Evolutionary conservation across 768 basidiomycete genomes (phyloP), one percentile per base, ranked within the genome.

Genomic region (Lepiota venenata): DNA sequence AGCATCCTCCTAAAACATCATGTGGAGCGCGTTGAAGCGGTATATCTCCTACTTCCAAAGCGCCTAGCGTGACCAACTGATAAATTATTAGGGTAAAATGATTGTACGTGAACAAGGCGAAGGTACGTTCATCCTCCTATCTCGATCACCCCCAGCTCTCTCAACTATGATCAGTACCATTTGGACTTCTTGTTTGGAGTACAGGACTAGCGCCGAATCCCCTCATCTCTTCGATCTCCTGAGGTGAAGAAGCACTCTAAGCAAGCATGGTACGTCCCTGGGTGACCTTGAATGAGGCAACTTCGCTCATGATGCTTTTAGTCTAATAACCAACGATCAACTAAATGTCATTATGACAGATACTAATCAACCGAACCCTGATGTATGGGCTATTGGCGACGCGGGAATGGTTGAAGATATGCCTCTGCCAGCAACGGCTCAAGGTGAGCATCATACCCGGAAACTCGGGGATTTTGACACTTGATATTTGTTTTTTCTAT

Each of bases 121-220:
- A 80, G 83, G 87, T 85, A 35, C 21, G 16, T 56, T 38, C 58
- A 51, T 58, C 36, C 40, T 27, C 22, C 47, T 42, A 39, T 60
- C 41, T 11, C 48, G 25, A 9, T 18, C 15, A 14, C 15, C 10
- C 7, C 20, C 36, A 48, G 52, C 47, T 45, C 43, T 15, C 10
- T 56, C 4, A 49, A 43, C 12, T 25, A 27, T 29, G 37, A 56
- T 11, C 56, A 91, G 91, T 91, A 36, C 84, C 82, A 5, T 90
- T 87, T 66, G 91, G 93, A 21, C 72, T 94, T 18, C 78, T 91
- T 10, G 90, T 94, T 14, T 94, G 92, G 92, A 87, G 85, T 56
- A 94, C 93, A 2, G 93, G 92, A 1, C 74, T 94, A 2, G 79
- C 89, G 4, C 83, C 90, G 3, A 94, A 93, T 64, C 91, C 93